Evolutionary conservation across 2,329 filamentous ascomycete species (phyloP), one percentile per base, ranked within the genome.

Genomic region (Apiospora rasikravindrae): DNA sequence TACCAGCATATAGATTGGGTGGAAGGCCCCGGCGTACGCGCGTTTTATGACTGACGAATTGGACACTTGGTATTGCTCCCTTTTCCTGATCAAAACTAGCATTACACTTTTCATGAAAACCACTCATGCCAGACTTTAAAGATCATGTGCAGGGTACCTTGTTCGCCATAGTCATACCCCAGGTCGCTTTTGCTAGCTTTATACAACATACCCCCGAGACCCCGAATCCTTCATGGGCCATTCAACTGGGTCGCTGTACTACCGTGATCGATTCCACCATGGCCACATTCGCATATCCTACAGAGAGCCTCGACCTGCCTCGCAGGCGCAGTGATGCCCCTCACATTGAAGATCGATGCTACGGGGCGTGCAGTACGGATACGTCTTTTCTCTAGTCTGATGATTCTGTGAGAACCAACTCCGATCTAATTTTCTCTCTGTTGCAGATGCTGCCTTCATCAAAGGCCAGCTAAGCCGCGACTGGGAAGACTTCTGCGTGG

Each of bases 401-500:
- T 5, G 1, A 2, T 37, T 24, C 19, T 8, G 4, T 0, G 29
- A 40, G 19, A 40, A 22, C 1, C 2, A 3, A 2, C 3, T 14
- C 57, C 40, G 7, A 64, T 4, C 19, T n/a, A 2, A 7, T 2
- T 26, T 2, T 61, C 19, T 13, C 29, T 10, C 8, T 33, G 2
- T 16, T 4, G 24, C 45, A 72, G 71, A 72, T 66, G 49, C 71
- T 16, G 71, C 71, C 40, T 72, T 44, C 49, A 40, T 72, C 49
- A 72, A 72, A 44, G 47, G 33, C 10, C 71, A 72, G 49, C 45
- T 67, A n/a, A 69, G 67, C 42, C 67, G 71, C 3, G 49, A 64
- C 2, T 64, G 67, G 71, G 71, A 72, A 42, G 71, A 72, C 51
- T 72, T 69, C 26, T 72, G 71, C 26, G 71, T 16, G 4, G 29